These are phyloP conservation scores for Penicillium bovifimosum DNA, from an alignment of 495 filamentous ascomycete genomes.

Conservation along the genomic window DNA sequence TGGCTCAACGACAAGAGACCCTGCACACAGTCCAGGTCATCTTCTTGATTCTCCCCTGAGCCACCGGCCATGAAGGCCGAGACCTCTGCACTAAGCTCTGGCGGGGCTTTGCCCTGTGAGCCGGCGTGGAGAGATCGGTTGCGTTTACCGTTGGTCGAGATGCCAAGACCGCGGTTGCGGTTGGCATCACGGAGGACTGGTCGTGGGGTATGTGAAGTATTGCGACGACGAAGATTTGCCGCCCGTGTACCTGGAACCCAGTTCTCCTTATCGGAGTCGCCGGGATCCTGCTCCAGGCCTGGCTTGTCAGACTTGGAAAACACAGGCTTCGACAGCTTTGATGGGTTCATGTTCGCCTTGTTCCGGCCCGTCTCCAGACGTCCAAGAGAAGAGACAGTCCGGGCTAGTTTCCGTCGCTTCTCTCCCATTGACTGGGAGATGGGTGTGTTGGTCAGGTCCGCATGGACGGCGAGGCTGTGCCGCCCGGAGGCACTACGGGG, in stretches of 20 bases:
- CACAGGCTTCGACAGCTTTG: slow-evolving; percentile 25
- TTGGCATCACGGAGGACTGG: slow-evolving; percentile 45
- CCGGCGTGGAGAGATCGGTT: slow-evolving; percentile 31
- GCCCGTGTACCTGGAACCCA: slow-evolving; percentile 59
- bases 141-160: slow-evolving; percentile 29
- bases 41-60: slow-evolving; percentile 54
- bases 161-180: slow-evolving; percentile 33
- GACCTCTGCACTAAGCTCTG: slow-evolving; percentile 51
- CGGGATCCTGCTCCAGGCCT: slow-evolving; percentile 41
- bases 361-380: slow-evolving; percentile 51
- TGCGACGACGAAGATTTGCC: slow-evolving; percentile 34
- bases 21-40: slow-evolving; percentile 74
- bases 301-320: slow-evolving; percentile 23
- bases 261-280: slow-evolving; percentile 94
- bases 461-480: slow-evolving; percentile 48
- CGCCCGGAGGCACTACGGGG: slow-evolving; percentile 36
- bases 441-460: slow-evolving; percentile 41
- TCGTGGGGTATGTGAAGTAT: slow-evolving; percentile 32
- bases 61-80: slow-evolving; percentile 62
- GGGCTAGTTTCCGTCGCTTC: slow-evolving; percentile 56
- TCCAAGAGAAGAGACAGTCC: slow-evolving; percentile 61
- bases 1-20: slow-evolving; percentile 69
- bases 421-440: slow-evolving; percentile 45
- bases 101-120: slow-evolving; percentile 24
- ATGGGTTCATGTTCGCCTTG: slow-evolving; percentile 12